phyloP scores from a whole-genome alignment of 495 filamentous ascomycete species.

The Niebla homalea region DNA sequence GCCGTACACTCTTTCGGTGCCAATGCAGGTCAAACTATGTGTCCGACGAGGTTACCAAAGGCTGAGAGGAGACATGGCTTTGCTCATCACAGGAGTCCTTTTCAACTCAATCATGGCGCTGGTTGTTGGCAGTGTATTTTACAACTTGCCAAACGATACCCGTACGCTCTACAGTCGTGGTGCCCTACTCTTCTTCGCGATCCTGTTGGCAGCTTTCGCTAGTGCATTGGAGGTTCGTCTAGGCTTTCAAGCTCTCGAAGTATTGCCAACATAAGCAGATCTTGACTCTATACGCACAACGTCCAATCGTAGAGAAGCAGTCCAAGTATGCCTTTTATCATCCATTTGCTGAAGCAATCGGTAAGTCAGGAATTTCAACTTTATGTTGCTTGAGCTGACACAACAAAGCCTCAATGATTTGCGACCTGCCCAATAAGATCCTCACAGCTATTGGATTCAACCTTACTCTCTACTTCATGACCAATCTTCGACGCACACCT shows the following conservation, averaged over 20 bases:
- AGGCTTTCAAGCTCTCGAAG: neutral
- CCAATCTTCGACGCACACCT: slow-evolving; percentile 49
- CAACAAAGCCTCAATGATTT: slow-evolving; percentile 52
- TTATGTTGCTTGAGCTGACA: too few relatives aligned
- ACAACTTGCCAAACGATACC: slow-evolving; percentile 48
- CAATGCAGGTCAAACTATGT: slow-evolving; percentile 52
- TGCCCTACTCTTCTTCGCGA: slow-evolving; percentile 56
- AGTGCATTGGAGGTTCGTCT: slow-evolving; percentile 52
- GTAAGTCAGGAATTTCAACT: too few relatives aligned
- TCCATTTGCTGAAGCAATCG: slow-evolving; percentile 71
- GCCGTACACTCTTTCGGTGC: slow-evolving; percentile 54
- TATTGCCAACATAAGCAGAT: slow-evolving; percentile 29
- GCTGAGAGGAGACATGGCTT: slow-evolving; percentile 47
- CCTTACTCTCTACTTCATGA: slow-evolving; percentile 46
- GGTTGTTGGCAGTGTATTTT: slow-evolving; percentile 68
- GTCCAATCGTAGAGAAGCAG: slow-evolving; percentile 85
- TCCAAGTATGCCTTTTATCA: slow-evolving; percentile 79
- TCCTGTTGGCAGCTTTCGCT: slow-evolving; percentile 68
- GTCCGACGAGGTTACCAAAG: slow-evolving; percentile 55
- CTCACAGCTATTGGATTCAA: slow-evolving; percentile 59
- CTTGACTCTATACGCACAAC: slow-evolving; percentile 71
- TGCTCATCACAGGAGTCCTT: slow-evolving; percentile 33
- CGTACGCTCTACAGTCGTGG: slow-evolving; percentile 34
- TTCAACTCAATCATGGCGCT: slow-evolving; percentile 58
- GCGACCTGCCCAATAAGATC: slow-evolving; percentile 59